These are phyloP conservation scores for Scutellaria baicalensis DNA, from an alignment of 257 asterid species.

Conservation along the genomic window DNA sequence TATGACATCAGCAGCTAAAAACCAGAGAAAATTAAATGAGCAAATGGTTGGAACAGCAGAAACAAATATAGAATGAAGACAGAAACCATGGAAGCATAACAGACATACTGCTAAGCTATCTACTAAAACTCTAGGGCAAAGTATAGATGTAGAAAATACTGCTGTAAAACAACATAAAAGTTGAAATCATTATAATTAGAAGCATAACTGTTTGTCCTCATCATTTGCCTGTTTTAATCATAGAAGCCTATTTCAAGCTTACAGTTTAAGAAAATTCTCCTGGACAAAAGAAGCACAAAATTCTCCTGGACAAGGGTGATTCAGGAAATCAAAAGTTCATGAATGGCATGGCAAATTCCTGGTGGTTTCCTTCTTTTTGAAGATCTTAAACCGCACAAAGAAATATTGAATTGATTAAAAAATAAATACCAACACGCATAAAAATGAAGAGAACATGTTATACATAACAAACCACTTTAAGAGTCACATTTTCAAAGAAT, in stretches of 20 bases:
- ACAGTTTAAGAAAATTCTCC: background rate
- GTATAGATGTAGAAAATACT: background rate
- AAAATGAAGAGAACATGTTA: background rate
- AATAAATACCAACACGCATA: background rate
- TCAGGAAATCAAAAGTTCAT: background rate
- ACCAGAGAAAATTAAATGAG: constrained; percentile 15
- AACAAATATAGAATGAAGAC: constrained; percentile 6
- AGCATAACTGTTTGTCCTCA: background rate
- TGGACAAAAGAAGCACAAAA: constrained; percentile 2
- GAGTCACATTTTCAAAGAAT: background rate
- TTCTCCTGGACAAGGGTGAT: background rate
- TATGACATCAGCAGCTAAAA: constrained; percentile 79
- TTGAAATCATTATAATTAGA: background rate
- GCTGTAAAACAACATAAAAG: background rate
- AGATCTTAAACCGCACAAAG: background rate
- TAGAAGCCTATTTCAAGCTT: background rate
- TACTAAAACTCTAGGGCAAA: background rate
- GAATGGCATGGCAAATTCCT: background rate
- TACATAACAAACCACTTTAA: background rate
- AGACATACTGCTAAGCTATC: constrained; percentile 1
- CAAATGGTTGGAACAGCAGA: constrained; percentile 8
- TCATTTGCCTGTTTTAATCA: background rate
- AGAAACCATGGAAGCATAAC: constrained; percentile 7
- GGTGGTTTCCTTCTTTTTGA: background rate
- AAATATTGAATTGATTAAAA: background rate